These are phyloP conservation scores for Fusarium austroafricanum DNA, from an alignment of 2,329 filamentous ascomycete species.

Conservation along the genomic window DNA sequence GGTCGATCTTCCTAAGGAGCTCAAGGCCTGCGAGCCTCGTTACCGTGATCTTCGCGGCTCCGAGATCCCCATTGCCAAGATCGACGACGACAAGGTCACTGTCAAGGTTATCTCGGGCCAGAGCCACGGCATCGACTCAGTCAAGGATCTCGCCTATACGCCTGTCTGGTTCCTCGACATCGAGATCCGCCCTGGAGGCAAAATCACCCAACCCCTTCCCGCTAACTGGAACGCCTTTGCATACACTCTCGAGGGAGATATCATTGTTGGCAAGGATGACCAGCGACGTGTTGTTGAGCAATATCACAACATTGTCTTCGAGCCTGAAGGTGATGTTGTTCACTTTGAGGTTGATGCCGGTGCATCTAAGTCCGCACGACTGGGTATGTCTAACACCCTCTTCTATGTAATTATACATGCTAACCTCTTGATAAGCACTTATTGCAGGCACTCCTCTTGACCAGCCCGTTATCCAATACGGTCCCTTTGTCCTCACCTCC, in stretches of 20 bases:
- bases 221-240: conserved; percentile 89
- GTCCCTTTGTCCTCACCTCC: conserved; percentile 82
- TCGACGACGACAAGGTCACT: conserved; percentile 78
- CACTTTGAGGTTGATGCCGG: conserved; percentile 75
- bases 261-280: conserved; percentile 68
- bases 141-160: conserved; percentile 93
- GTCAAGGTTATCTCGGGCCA: conserved; percentile 93
- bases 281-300: conserved; percentile 67
- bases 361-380: conserved; percentile 68
- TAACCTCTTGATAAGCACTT: conserved; percentile 60
- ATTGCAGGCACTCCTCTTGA: conserved; percentile 84
- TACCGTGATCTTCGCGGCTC: conserved; percentile 84
- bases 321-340: conserved; percentile 80
- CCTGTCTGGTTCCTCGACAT: conserved; percentile 97
- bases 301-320: conserved; percentile 92
- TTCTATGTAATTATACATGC: background rate
- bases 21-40: conserved; percentile 90
- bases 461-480: conserved; percentile 85
- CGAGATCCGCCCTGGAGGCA: conserved; percentile 81
- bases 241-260: conserved; percentile 83
- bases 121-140: conserved; percentile 83
- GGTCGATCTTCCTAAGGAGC: conserved; percentile 85
- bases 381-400: conserved; percentile 47
- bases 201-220: conserved; percentile 79
- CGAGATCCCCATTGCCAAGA: conserved; percentile 82